A percentile compares a stretch with the other conserved stretches of the same genome.
phyloP scores from a whole-genome alignment of 2,329 filamentous ascomycete genomes.

The Stromatinia cepivora region DNA sequence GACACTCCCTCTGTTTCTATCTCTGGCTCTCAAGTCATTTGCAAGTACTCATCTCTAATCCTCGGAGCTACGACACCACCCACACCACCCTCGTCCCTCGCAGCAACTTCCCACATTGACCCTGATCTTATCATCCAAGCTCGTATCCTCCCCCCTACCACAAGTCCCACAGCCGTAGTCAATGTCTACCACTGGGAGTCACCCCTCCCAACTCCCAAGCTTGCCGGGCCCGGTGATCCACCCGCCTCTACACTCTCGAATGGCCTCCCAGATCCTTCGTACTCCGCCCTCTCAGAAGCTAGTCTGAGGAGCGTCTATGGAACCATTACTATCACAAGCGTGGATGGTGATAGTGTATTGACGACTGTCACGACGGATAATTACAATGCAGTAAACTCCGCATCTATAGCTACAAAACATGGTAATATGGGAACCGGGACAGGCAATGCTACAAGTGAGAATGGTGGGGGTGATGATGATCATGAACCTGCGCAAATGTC shows the following conservation, averaged over 20 bases:
- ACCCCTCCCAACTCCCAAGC: neutral
- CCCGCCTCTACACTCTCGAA: neutral
- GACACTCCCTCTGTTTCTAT: neutral
- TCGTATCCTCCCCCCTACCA: neutral
- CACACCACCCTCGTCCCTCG: neutral
- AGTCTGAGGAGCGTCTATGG: neutral
- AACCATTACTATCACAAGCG: neutral
- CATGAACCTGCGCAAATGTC: no score
- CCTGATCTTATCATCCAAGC: neutral
- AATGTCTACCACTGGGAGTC: neutral
- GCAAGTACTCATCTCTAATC: conserved; percentile 1
- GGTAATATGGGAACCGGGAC: neutral
- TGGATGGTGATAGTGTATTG: neutral
- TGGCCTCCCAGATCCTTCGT: neutral
- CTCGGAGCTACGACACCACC: neutral
- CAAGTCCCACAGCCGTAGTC: neutral
- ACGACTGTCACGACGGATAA: neutral
- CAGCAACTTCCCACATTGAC: neutral
- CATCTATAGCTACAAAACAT: neutral
- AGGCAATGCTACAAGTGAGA: neutral
- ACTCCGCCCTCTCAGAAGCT: neutral
- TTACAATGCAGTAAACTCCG: neutral
- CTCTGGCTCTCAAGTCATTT: neutral
- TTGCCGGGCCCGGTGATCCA: neutral
- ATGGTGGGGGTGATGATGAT: neutral